Base-by-base conservation (phyloP, 495 filamentous ascomycete genomes). In the Platismatia glauca region DNA sequence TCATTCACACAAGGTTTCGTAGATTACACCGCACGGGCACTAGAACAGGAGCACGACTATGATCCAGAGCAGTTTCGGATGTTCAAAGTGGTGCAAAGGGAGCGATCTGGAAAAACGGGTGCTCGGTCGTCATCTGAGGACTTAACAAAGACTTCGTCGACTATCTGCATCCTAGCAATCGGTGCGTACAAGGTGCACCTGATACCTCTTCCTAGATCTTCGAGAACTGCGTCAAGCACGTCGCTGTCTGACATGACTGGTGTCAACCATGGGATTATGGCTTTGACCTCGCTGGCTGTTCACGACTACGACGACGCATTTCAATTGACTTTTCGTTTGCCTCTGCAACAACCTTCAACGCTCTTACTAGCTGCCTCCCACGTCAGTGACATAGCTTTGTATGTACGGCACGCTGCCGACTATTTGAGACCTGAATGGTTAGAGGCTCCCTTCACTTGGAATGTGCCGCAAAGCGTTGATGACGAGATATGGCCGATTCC, bases 341-440 rank as follows among this genome's bases (percentile, higher is more conserved):
- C 93, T 24, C 77, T 90, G 46, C 80, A 83, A 55, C 76, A 78
- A 41, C 71, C 83, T 7, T 82, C 81, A 55, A 81, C 81, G 29
- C 75, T 96, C 0, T 85, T 89, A 64, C 78, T 98, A 18, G 89
- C 93, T 31, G 95, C 91, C 31, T 82, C 86, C 8, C 82, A 87
- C 66, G 87, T 89, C 38, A 79, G 83, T 12, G 88, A 89, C 62
- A 89, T 97, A 65, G 87, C 89, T 35, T 80, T 86, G 31, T 86
- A 82, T 66, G 76, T 96, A 29, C 82, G 89, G 62, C 82, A 84
- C 66, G 81, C 84, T 11, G 87, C 90, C 63, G 85, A 89, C 65
- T 90, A 83, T 68, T 74, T 98, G 43, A 86, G 90, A 64, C 94
- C 94, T 35, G 79, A 89, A 46, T 96, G 91, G 88, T 82, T 87